phyloP scores from a whole-genome alignment of 1,284 basidiomycete species.

The Heterobasidion annosum region DNA sequence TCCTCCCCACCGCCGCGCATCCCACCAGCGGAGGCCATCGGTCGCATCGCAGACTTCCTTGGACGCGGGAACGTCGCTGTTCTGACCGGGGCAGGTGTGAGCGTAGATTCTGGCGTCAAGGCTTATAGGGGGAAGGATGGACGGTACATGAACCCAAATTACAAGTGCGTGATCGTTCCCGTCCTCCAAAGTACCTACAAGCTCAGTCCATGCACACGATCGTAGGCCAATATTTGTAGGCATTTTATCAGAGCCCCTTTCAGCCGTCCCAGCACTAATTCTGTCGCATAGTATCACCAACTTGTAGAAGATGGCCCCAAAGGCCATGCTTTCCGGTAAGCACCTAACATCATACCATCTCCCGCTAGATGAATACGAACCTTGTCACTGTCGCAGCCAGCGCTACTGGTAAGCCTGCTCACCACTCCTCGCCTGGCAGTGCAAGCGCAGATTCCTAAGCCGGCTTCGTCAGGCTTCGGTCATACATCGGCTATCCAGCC shows the following conservation, averaged over 20 bases:
- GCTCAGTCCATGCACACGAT: too few species aligned
- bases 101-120: conserved; percentile 87
- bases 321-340: conserved; percentile 60
- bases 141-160: conserved; percentile 85
- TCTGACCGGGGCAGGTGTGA: conserved; percentile 86
- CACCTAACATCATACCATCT: conserved; percentile 3
- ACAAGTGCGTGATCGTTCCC: conserved; percentile 49
- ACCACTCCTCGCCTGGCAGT: too few species aligned
- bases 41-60: conserved; percentile 63
- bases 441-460: too few species aligned
- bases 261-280: conserved; percentile 1
- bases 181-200: neutral
- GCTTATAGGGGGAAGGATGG: conserved; percentile 83
- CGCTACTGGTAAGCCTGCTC: conserved; percentile 53
- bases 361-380: neutral
- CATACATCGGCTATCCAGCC: conserved; percentile 77
- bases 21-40: conserved; percentile 45
- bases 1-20: conserved; percentile 29
- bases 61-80: conserved; percentile 59
- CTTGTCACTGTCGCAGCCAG: conserved; percentile 33
- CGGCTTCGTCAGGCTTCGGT: conserved; percentile 55
- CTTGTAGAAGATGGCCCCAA: conserved; percentile 61
- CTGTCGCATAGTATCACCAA: conserved; percentile 58
- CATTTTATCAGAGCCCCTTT: neutral
- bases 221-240: conserved; percentile 51